Percentiles rank a stretch among this genome's conserved stretches.
phyloP scores from a whole-genome alignment of 1,139 yeast species.

The Ogataea hybrid region DNA sequence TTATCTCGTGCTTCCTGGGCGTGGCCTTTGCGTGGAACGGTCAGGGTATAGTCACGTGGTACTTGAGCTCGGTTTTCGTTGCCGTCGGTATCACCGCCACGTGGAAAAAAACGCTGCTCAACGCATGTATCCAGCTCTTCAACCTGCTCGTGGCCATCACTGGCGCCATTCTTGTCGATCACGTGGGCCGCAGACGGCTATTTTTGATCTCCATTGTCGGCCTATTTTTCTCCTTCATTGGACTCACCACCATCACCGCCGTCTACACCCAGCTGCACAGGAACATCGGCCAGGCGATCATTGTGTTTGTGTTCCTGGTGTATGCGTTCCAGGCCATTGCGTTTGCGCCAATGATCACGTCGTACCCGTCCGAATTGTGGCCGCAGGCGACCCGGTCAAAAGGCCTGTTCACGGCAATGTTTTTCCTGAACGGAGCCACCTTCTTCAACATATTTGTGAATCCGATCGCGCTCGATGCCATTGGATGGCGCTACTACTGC shows the following conservation, averaged over 20 bases:
- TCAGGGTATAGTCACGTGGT: conserved; percentile 50
- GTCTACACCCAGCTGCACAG: conserved; percentile 27
- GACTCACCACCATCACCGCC: conserved; percentile 36
- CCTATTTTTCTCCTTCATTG: conserved; percentile 31
- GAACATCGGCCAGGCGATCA: conserved; percentile 33
- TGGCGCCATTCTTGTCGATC: conserved; percentile 33
- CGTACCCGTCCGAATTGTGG: conserved; percentile 45
- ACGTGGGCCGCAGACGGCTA: conserved; percentile 41
- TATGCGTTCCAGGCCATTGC: conserved; percentile 33
- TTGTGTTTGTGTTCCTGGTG: conserved; percentile 35
- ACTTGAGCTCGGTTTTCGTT: conserved; percentile 44
- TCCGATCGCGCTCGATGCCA: conserved; percentile 57
- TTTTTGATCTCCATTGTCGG: conserved; percentile 36
- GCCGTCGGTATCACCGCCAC: conserved; percentile 48
- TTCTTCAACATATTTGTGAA: conserved; percentile 49
- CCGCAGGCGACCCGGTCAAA: conserved; percentile 46
- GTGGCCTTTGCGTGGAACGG: conserved; percentile 47
- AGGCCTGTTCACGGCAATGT: conserved; percentile 38
- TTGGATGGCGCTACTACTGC: conserved; percentile 60
- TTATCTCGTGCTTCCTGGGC: conserved; percentile 28
- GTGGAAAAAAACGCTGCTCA: conserved; percentile 43
- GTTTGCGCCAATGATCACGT: conserved; percentile 34
- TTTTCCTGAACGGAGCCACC: conserved; percentile 31
- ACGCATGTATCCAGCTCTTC: conserved; percentile 42
- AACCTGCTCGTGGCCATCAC: conserved; percentile 37